Evolutionary conservation across 441 rosid genomes (phyloP), one percentile per base, ranked within the genome.

Genomic region (Metrosideros polymorpha): DNA sequence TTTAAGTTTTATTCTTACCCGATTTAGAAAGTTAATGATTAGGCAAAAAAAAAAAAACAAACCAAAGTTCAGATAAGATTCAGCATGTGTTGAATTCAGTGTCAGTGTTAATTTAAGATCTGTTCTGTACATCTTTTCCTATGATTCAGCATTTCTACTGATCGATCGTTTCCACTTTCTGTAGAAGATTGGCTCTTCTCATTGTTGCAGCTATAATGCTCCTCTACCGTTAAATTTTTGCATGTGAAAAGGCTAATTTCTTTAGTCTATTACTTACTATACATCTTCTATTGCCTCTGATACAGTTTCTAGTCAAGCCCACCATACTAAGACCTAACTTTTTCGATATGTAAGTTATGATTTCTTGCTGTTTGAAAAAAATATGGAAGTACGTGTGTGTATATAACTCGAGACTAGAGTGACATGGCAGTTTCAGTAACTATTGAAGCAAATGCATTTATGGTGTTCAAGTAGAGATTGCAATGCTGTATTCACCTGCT

Each of bases 181-280:
- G 85, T 92, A 95, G 98, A 93, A 91, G 96, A 76, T 45, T 85
- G 24, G 86, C 91, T 53, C 90, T 96, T 6, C 88, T 93, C 83
- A 85, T 90, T n/a, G 63, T 91, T 71, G 93, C 95, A 51, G 91
- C 87, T 86, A 87, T 93, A 29, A 91, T 94, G 94, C 94, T 96
- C 24, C 47, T 50, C 14, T 27, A 50, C 24, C 0, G 14, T 25
- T 82, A 14, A 13, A 1, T 12, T 42, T 82, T 55, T 55, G 61
- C 61, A 25, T 55, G 29, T 27, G 25, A n/a, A n/a, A 55, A 55
- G 7, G 15, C 30, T 56, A 27, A 56, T 56, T 56, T 25, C 29
- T 56, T 56, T 56, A 56, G 61, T 56, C 7, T 27, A 12, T 27
- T 19, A 25, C 61, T 56, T 56, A 10, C 12, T 5, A 56, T 56